Percentiles rank a stretch among this genome's conserved stretches.
Evolutionary conservation across 2,329 filamentous ascomycete species (phyloP).

Genomic region (Kalaharituber pfeilii): DNA sequence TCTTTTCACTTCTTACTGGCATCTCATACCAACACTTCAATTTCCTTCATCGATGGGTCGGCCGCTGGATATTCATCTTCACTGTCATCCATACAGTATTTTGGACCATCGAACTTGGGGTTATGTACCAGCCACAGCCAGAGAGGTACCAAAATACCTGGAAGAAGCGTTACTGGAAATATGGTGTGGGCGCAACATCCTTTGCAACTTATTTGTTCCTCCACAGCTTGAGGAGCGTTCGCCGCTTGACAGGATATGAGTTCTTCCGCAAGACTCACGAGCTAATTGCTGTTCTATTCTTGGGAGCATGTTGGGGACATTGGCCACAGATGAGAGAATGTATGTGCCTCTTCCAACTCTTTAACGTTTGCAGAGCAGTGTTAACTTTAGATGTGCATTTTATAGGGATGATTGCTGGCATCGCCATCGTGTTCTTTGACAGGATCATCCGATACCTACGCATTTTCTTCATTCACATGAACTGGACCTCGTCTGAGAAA

Average conservation of each 20-base stretch:
- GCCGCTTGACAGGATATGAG: conserved; percentile 54
- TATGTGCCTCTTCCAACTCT: neutral
- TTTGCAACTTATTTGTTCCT: conserved; percentile 44
- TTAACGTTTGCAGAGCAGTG: neutral
- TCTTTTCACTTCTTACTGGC: conserved; percentile 52
- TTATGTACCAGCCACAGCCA: conserved; percentile 56
- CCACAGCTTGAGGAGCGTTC: conserved; percentile 38
- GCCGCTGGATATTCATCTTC: conserved; percentile 54
- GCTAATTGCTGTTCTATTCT: conserved; percentile 53
- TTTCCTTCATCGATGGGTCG: conserved; percentile 60
- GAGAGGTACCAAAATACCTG: conserved; percentile 34
- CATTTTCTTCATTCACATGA: conserved; percentile 43
- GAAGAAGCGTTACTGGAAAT: conserved; percentile 50
- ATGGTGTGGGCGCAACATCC: conserved; percentile 52
- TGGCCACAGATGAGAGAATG: conserved; percentile 32
- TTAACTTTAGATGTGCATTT: neutral
- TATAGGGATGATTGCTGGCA: conserved; percentile 39
- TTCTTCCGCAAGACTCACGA: conserved; percentile 62
- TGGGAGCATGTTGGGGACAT: conserved; percentile 59
- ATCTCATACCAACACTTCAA: conserved; percentile 62
- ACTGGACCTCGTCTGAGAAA: conserved; percentile 30
- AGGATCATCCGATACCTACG: conserved; percentile 41
- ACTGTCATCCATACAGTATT: conserved; percentile 50
- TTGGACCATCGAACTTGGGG: conserved; percentile 50
- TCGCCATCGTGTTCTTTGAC: conserved; percentile 49